Percentiles rank a stretch among this genome's conserved stretches.
Evolutionary conservation across 768 basidiomycete genomes (phyloP).

Genomic region (Melanogaster broomeanus): DNA sequence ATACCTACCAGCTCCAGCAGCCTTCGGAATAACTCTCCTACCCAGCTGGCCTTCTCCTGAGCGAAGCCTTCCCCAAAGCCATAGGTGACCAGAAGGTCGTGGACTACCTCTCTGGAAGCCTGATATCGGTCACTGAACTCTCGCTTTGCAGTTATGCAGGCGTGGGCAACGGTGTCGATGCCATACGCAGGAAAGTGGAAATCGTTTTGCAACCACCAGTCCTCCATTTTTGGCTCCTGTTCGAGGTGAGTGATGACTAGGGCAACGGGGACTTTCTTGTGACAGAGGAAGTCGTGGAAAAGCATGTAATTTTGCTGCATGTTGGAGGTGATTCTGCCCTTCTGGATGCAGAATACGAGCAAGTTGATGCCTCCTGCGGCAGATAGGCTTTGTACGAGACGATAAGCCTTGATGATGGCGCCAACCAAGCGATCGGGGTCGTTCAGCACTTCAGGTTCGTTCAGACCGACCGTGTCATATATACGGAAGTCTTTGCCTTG

Average conservation of each 20-base stretch:
- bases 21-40: slow-evolving; percentile 21
- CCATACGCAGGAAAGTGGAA: slow-evolving; percentile 17
- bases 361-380: slow-evolving; percentile 39
- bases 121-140: slow-evolving; percentile 27
- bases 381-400: slow-evolving; percentile 34
- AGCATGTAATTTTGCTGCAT: slow-evolving; percentile 32
- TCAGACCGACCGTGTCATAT: slow-evolving; percentile 26
- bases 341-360: slow-evolving; percentile 41
- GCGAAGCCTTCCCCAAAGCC: slow-evolving; percentile 17
- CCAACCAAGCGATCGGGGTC: slow-evolving; percentile 27
- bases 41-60: slow-evolving; percentile 26
- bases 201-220: slow-evolving; percentile 35
- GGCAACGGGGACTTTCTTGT: slow-evolving; percentile 32
- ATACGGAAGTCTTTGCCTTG: slow-evolving; percentile 1
- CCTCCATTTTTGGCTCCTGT: slow-evolving; percentile 35
- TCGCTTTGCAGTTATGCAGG: slow-evolving; percentile 36
- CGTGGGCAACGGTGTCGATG: slow-evolving; percentile 30
- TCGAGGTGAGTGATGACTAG: slow-evolving; percentile 38
- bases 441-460: slow-evolving; percentile 27
- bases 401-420: slow-evolving; percentile 34
- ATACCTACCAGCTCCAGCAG: slow-evolving; percentile 24
- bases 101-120: slow-evolving; percentile 21
- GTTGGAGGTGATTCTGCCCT: slow-evolving; percentile 29
- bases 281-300: slow-evolving; percentile 35
- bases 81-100: slow-evolving; percentile 21